Base-by-base conservation (phyloP, 139 green algal species). In the Chara braunii region DNA sequence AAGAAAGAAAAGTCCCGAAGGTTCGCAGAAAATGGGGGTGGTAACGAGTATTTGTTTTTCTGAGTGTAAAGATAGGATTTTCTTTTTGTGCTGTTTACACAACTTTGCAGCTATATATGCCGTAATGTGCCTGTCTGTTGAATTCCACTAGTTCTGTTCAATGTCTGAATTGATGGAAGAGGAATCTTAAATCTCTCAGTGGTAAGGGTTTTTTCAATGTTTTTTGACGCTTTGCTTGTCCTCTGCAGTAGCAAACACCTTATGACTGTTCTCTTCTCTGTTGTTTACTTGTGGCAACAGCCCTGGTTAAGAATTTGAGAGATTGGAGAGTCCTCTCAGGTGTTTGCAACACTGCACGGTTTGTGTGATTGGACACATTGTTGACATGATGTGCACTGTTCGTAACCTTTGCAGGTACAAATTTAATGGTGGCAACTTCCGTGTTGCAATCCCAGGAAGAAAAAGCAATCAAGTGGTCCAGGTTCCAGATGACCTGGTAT, bases 361-460 rank as follows among this genome's bases (percentile, higher is more conserved):
- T 18, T 18, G 58, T 34, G 23, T 9, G 8, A 11, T 9, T 11
- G 9, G 18, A 64, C 35, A 54, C n/a, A 12, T 86, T 77, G 80
- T 57, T 24, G 8, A 8, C 8, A 8, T 57, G 8, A 31, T 37
- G 52, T 68, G 26, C 34, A 72, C 51, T 18, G 48, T 24, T 71
- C 52, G 60, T 72, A 68, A 22, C 26, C 18, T 48, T 9, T 24
- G 53, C 8, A 53, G 64, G 64, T 89, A 86, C 51, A 89, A 95
- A 73, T 64, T 84, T 57, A 79, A 86, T 31, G 83, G 82, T 54
- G 71, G 53, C 58, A 96, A 96, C 83, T 97, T 94, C 79, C 75
- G 84, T n/a, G 60, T 94, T 32, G 62, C 63, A 23, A 75, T 94
- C 1, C 43, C 59, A 5, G 68, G 50, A 6, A 45, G 51, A 8